Base-by-base conservation (phyloP, 1,284 basidiomycete species). In the Phellinidium pouzarii region DNA sequence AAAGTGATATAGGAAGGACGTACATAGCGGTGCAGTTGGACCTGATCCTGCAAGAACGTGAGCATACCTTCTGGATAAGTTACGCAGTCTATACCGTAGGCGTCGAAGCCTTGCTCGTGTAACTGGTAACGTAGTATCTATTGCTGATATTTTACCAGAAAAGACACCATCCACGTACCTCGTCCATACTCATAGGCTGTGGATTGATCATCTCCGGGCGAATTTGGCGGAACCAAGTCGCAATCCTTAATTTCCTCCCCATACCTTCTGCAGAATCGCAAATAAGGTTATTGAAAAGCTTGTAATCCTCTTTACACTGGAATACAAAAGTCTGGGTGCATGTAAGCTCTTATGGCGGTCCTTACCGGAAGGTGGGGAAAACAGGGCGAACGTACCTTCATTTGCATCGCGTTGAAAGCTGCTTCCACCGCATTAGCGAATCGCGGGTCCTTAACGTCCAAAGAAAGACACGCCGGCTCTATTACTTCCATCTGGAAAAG, bases 281-380 rank as follows among this genome's bases (percentile, higher is more conserved):
- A 59, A 91, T 75, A 27, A 80, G 68, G 31, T 71, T 67, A 59
- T 87, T 84, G 44, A 94, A 70, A 0, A 73, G 70, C 50, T 85
- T 75, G 54, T 91, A 91, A 64, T 99, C 95, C 34, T 89, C 86
- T 53, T 86, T 78, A 58, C 82, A 86, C 65, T 94, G 88, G 31
- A 85, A 84, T 3, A 99, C 83, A 65, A 99, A 88, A 0, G 84
- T 91, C 89, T 95, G 61, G n/a, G 53, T 58, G n/a, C 11, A 34
- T 9, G 50, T 0, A 53, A 55, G 34, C 42, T 52, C 20, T 17
- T 3, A 12, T 26, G 34, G 48, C 48, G 20, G 34, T 57, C 14
- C 56, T 48, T 36, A 17, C 50, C 11, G 49, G 1, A 29, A 36
- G 5, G 23, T 27, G 44, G 45, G 43, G n/a, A 19, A 37, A 20